phyloP scores from a whole-genome alignment of 2,329 filamentous ascomycete genomes.

The Raffaelea arxii region DNA sequence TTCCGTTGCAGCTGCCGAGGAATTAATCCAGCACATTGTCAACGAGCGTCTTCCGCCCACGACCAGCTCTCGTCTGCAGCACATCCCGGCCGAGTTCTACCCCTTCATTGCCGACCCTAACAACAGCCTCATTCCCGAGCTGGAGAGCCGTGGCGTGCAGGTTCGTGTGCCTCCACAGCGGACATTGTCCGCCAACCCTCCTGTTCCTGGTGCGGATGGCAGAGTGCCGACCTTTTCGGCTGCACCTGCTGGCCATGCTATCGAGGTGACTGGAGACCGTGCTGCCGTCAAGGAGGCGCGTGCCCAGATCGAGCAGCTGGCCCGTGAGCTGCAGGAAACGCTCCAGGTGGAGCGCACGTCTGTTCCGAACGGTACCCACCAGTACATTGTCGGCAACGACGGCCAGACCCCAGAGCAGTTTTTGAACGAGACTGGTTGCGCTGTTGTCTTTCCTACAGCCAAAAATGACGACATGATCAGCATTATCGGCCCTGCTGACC shows the following conservation, averaged over 20 bases:
- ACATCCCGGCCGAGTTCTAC: slow-evolving; percentile 85
- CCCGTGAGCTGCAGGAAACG: slow-evolving; percentile 64
- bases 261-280: slow-evolving; percentile 80
- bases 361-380: slow-evolving; percentile 80
- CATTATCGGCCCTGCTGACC: slow-evolving; percentile 68
- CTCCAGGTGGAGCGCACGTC: slow-evolving; percentile 69
- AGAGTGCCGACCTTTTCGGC: slow-evolving; percentile 62
- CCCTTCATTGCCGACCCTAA: slow-evolving; percentile 83
- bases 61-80: slow-evolving; percentile 70
- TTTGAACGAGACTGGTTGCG: slow-evolving; percentile 81
- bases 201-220: slow-evolving; percentile 45
- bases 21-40: slow-evolving; percentile 79
- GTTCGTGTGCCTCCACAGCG: slow-evolving; percentile 77
- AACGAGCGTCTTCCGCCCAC: slow-evolving; percentile 77
- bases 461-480: slow-evolving; percentile 77
- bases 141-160: slow-evolving; percentile 69
- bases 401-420: slow-evolving; percentile 78
- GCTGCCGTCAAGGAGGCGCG: slow-evolving; percentile 69
- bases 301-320: slow-evolving; percentile 70
- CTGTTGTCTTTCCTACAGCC: slow-evolving; percentile 68
- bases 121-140: slow-evolving; percentile 54
- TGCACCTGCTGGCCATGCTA: slow-evolving; percentile 62
- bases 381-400: slow-evolving; percentile 85
- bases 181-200: slow-evolving; percentile 61
- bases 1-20: slow-evolving; percentile 72